A percentile compares a stretch with the other conserved stretches of the same genome.
Conservation (phyloP, 2,329 filamentous ascomycete species). For the Xylaria hypoxylon region DNA sequence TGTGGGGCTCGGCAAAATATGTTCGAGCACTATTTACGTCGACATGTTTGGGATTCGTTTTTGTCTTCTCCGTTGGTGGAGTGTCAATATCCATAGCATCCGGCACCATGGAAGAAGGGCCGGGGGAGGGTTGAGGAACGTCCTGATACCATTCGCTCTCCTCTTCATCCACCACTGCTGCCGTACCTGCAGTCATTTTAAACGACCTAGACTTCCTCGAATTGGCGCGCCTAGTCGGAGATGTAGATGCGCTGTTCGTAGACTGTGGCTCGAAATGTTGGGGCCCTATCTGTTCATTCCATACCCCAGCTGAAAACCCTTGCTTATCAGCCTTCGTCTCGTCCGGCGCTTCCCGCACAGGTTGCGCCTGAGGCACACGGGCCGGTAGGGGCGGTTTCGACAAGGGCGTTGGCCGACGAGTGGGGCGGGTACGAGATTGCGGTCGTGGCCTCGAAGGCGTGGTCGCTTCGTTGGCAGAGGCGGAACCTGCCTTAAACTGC, state of each 20-base stretch:
- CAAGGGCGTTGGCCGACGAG: slow-evolving; percentile 55
- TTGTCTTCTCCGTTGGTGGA: slow-evolving; percentile 53
- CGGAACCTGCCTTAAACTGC: slow-evolving; percentile 65
- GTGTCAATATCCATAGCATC: slow-evolving; percentile 76
- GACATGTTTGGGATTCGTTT: slow-evolving; percentile 44
- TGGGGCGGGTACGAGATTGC: slow-evolving; percentile 56
- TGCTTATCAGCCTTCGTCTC: slow-evolving; percentile 40
- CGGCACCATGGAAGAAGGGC: slow-evolving; percentile 44
- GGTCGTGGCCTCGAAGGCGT: slow-evolving; percentile 53
- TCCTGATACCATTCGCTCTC: slow-evolving; percentile 56
- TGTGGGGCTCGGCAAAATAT: slow-evolving; percentile 68
- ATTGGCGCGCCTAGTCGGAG: slow-evolving; percentile 61
- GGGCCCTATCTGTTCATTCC: slow-evolving; percentile 65
- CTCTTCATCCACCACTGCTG: slow-evolving; percentile 60
- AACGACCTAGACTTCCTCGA: slow-evolving; percentile 71
- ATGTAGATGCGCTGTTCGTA: slow-evolving; percentile 54
- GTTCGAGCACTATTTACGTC: slow-evolving; percentile 58
- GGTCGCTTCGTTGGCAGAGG: slow-evolving; percentile 46
- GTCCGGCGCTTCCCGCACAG: slow-evolving; percentile 44
- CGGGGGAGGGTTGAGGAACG: slow-evolving; percentile 35
- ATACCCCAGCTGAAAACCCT: slow-evolving; percentile 64
- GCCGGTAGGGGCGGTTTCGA: slow-evolving; percentile 42
- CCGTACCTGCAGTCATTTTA: slow-evolving; percentile 61
- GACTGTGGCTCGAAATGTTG: slow-evolving; percentile 65
- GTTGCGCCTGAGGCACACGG: slow-evolving; percentile 41